These are phyloP conservation scores for Glomus cerebriforme DNA, from an alignment of 192 early-diverging fungal species.

Conservation along the genomic window DNA sequence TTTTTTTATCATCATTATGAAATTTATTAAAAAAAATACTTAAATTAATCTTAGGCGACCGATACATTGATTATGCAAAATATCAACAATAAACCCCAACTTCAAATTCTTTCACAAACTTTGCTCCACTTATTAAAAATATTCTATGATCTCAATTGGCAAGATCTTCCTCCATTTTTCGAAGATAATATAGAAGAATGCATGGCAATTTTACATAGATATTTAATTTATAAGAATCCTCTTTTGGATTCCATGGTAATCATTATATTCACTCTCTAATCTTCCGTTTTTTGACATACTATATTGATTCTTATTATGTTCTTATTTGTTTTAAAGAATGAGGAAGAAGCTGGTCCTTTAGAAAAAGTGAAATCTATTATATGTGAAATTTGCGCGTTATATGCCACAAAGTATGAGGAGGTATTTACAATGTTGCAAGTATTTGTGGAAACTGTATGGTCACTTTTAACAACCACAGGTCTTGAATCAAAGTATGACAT, in stretches of 20 bases:
- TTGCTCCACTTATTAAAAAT: constrained; percentile 83
- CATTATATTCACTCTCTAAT: neutral
- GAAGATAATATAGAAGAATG: constrained; percentile 87
- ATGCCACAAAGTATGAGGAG: constrained; percentile 89
- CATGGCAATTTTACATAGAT: constrained; percentile 86
- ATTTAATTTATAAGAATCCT: constrained; percentile 80
- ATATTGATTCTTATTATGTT: neutral
- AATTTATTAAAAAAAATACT: neutral
- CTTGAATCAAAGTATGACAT: constrained; percentile 77
- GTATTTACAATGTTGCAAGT: constrained; percentile 76
- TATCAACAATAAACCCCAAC: constrained; percentile 57
- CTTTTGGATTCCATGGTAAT: constrained; percentile 62
- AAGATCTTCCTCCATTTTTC: constrained; percentile 96
- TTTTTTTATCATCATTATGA: neutral
- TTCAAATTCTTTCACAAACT: constrained; percentile 73
- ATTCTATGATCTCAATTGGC: constrained; percentile 93
- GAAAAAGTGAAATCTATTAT: constrained; percentile 93
- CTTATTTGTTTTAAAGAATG: constrained; percentile 53
- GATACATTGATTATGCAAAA: constrained; percentile 78
- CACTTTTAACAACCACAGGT: constrained; percentile 76
- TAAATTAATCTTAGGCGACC: constrained; percentile 55
- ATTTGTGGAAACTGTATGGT: constrained; percentile 91
- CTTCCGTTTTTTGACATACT: neutral
- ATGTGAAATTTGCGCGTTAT: constrained; percentile 90
- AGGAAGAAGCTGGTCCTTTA: constrained; percentile 80